Conservation (phyloP, 306 rosid species). For the Cucurbita pepo region DNA sequence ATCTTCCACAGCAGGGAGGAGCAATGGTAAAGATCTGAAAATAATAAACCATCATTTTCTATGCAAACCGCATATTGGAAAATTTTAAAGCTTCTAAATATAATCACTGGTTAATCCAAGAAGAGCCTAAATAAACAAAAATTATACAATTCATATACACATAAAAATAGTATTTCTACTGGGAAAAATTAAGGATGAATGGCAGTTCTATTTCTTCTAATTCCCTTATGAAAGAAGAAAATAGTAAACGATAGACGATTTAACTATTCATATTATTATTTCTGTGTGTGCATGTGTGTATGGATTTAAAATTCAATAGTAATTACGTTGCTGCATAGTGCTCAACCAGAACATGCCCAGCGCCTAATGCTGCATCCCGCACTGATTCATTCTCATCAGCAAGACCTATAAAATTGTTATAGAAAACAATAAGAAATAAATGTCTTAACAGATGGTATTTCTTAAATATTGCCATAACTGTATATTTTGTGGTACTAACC, state of each 20-base stretch:
- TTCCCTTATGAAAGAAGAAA: not conserved
- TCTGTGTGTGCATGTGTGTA: not conserved
- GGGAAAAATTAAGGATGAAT: not conserved
- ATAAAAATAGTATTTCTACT: not conserved
- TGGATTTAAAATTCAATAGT: not conserved
- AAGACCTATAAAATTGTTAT: constrained; percentile 40
- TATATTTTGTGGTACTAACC: constrained; percentile 22
- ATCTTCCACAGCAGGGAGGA: constrained; percentile 94
- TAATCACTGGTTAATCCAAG: not conserved
- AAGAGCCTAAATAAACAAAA: not conserved
- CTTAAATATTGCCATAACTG: not conserved
- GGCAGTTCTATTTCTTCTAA: not conserved
- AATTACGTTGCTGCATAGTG: constrained; percentile 88
- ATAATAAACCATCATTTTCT: not conserved
- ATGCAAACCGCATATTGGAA: not conserved
- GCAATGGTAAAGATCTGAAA: constrained; percentile 79
- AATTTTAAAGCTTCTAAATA: not conserved
- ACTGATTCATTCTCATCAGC: constrained; percentile 99
- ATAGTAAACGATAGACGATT: not conserved
- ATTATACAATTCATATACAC: not conserved
- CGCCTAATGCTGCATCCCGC: constrained; percentile 95
- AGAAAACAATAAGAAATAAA: not conserved
- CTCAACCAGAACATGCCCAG: constrained; percentile 93
- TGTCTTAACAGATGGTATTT: not conserved
- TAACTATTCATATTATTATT: not conserved